Evolutionary conservation across 2,329 filamentous ascomycete genomes (phyloP).

Genomic region (Trematosphaeria pertusa): DNA sequence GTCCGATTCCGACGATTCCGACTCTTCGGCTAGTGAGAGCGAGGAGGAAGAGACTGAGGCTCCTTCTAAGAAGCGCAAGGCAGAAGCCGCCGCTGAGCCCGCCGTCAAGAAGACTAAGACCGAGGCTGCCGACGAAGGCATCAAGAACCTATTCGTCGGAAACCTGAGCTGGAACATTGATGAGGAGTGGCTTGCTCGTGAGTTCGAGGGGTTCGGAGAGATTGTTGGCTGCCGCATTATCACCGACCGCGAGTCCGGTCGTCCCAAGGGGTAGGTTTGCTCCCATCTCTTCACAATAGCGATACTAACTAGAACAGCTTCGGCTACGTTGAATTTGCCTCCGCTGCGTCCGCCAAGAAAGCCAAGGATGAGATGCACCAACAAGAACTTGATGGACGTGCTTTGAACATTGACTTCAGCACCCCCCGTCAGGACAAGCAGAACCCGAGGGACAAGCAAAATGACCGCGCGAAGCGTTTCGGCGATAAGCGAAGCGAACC

Average conservation of each 20-base stretch:
- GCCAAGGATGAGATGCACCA: slow-evolving; percentile 79
- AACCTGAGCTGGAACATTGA: slow-evolving; percentile 92
- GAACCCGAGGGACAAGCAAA: slow-evolving; percentile 50
- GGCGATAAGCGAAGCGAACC: slow-evolving; percentile 82
- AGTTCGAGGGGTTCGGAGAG: slow-evolving; percentile 82
- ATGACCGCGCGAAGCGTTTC: slow-evolving; percentile 69
- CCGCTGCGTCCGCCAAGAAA: slow-evolving; percentile 70
- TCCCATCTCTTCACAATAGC: not conserved
- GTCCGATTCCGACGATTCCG: slow-evolving; percentile 43
- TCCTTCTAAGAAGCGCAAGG: slow-evolving; percentile 72
- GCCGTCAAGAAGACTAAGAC: slow-evolving; percentile 73
- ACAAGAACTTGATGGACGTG: slow-evolving; percentile 74
- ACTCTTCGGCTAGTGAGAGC: slow-evolving; percentile 36
- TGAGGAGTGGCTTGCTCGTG: slow-evolving; percentile 78
- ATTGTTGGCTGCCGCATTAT: slow-evolving; percentile 79
- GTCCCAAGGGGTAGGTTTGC: slow-evolving; percentile 74
- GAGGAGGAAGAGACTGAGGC: slow-evolving; percentile 44
- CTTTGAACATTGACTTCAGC: slow-evolving; percentile 80
- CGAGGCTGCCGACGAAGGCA: slow-evolving; percentile 57
- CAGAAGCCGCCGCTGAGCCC: slow-evolving; percentile 59
- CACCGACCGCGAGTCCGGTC: slow-evolving; percentile 79
- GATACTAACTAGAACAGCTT: slow-evolving; percentile 61
- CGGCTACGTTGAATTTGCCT: slow-evolving; percentile 88
- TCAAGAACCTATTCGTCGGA: slow-evolving; percentile 82
- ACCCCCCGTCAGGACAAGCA: slow-evolving; percentile 66